Base-by-base conservation (phyloP, 305 asterid species). In the Lippia alba region DNA sequence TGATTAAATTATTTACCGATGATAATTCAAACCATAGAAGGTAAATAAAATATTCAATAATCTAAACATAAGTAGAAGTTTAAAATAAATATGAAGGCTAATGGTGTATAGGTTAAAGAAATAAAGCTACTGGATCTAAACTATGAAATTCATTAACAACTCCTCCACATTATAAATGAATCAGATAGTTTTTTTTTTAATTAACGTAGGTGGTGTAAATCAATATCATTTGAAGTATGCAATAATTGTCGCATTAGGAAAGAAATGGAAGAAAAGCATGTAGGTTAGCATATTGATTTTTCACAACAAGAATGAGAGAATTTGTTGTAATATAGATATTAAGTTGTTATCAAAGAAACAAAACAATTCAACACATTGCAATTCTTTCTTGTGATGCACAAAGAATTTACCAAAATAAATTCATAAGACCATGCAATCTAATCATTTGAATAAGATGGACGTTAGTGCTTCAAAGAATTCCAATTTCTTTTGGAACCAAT, bases 381-480 rank as follows among this genome's bases (percentile, higher is more conserved):
- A 54, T 50, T 61, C 17, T 34, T 15, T 19, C n/a, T 40, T 14
- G 11, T 18, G 64, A 36, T 19, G 44, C 57, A 36, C 8, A 39
- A 53, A n/a, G 7, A 20, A 71, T 61, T 60, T 46, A 62, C 55
- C 55, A 20, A 14, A 64, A 44, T 36, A 32, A 40, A 40, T 16
- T 36, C 51, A 24, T 4, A 66, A 10, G 53, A 45, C 70, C 40
- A 48, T 10, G 53, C 12, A 12, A 45, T 6, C 48, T 8, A 3
- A 17, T 24, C 3, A 24, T 32, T n/a, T 3, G 33, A 58, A 48
- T 33, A 12, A 66, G 33, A 58, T 33, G 51, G 60, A 20, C 46
- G 50, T 40, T 59, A 57, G 24, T 46, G 46, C 1, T n/a, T 66
- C 49, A 19, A 66, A 40, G 39, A 50, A 24, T 53, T 39, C 71